Evolutionary conservation across 116 monocot genomes (phyloP), one percentile per base, ranked within the genome.

Genomic region (Iris pallida): DNA sequence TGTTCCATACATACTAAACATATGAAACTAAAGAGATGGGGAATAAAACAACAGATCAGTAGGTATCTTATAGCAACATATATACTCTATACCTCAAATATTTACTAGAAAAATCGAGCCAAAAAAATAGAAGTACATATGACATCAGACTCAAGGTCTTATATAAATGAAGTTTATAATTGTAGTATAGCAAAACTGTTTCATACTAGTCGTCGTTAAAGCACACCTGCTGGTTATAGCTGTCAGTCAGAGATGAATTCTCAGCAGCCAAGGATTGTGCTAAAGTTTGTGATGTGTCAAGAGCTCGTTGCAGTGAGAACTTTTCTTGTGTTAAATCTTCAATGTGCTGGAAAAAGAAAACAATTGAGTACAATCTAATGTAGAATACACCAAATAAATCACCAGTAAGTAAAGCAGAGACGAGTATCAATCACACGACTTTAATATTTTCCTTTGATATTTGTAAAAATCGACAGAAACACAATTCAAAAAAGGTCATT

Each of bases 261-360:
- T 96, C 96, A 77, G 83, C 60, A 70, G 92, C 85, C 53, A 96
- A 81, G 42, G 89, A 86, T 18, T 89, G 81, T 49, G 92, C 83
- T 59, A 97, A 64, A 62, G 71, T 61, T 65, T 69, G 71, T 53
- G 97, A 92, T 68, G 81, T 85, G 51, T 92, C 87, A 59, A 97
- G 80, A 79, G 92, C 90, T 76, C 90, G 78, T 82, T 97, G 86
- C 76, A 97, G 69, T 40, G 92, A 75, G 61, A 92, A 97, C 71
- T 97, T 97, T 55, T 97, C 97, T 77, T 78, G 82, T 15, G 97
- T 97, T 72, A 97, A 78, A 85, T 97, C 97, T 77, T 97, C 92
- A 79, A 97, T 97, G 55, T 91, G 85, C 97, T 97, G 87, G 46
- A 70, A 47, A 20, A 73, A 55, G 47, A 55, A 73, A 55, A 75